Evolutionary conservation across 257 asterid species (phyloP), one percentile per base, ranked within the genome.

Genomic region (Solanum virginianum): DNA sequence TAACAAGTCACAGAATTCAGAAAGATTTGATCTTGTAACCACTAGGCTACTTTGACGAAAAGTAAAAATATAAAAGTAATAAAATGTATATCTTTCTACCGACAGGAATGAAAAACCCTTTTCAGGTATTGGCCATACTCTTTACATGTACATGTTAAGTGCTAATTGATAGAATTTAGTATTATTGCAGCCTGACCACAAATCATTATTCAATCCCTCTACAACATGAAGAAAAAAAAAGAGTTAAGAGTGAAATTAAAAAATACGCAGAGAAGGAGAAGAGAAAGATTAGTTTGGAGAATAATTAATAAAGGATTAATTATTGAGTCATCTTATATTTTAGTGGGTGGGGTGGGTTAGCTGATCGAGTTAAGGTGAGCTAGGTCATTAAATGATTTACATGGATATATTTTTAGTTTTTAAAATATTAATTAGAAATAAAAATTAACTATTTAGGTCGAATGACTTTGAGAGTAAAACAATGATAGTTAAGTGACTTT

Each of bases 331-430:
- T 29, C 3, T 29, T 29, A 29, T 29, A 29, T 26, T 29, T 29
- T 29, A 29, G 32, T 3, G 32, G 32, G 3, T 29, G 32, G 3
- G 32, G 32, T 29, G 32, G 3, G 32, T 2, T 29, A 29, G 32
- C 3, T 2, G 32, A 2, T 29, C 3, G 32, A 3, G 3, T 29
- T 2, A 32, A 32, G 36, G 36, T 32, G 36, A 0, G 0, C 0
- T 32, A 32, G 36, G 4, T 32, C 36, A 32, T 32, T 32, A 26
- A 26, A 26, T 29, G 32, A 2, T 29, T 29, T 29, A 32, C 2
- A 32, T 32, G 3, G 36, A 32, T 32, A 32, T 32, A 32, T 32
- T 32, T 32, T 32, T 32, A 2, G 0, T 32, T 32, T 32, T 32
- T 32, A 2, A 32, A 3, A 32, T 32, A 32, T 32, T 32, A 32